These are phyloP conservation scores for Gossypium raimondii DNA, from an alignment of 345 rosid species.

Conservation along the genomic window DNA sequence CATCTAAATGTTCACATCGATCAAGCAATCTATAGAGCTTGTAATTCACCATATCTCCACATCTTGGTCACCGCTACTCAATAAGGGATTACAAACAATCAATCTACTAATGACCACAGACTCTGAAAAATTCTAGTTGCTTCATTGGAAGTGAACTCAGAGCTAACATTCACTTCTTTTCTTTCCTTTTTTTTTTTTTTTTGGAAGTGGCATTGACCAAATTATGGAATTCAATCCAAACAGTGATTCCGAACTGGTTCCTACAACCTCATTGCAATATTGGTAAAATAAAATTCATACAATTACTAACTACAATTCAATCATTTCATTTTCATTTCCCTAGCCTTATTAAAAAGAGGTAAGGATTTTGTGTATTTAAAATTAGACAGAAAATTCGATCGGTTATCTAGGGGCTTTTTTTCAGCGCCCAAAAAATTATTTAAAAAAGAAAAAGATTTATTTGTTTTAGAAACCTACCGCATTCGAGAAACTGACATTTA, in stretches of 20 bases:
- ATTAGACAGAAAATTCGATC: not conserved
- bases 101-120: not conserved
- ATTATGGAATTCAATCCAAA: not conserved
- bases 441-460: not conserved
- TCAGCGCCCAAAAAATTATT: constrained; percentile 5
- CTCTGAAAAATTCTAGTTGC: not conserved
- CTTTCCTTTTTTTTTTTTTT: no score
- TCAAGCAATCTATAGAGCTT: not conserved
- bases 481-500: constrained; percentile 44
- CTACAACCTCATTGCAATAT: not conserved
- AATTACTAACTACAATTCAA: not conserved
- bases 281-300: not conserved
- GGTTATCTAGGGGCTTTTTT: not conserved
- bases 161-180: no score
- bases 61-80: not conserved
- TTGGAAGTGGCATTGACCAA: no score
- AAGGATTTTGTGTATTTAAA: not conserved
- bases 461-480: constrained; percentile 33
- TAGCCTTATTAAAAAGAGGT: not conserved
- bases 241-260: not conserved
- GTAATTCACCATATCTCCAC: not conserved
- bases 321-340: not conserved
- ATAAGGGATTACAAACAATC: not conserved
- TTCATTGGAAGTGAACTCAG: not conserved
- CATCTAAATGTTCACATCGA: not conserved